phyloP scores from a whole-genome alignment of 495 filamentous ascomycete species.

The Hypoxylon trugodes region DNA sequence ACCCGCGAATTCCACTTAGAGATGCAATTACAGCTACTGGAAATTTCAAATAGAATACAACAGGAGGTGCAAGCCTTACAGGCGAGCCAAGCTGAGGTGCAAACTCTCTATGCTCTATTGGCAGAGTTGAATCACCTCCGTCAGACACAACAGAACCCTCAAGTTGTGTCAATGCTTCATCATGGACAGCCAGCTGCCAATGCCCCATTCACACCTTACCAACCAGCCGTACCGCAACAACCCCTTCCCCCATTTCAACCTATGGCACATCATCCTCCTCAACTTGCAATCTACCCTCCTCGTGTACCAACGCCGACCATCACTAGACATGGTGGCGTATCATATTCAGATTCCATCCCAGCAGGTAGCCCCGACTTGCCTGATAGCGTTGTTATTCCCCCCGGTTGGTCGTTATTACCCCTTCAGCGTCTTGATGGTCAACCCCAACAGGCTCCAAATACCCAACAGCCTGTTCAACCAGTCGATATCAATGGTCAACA shows the following conservation, averaged over 20 bases:
- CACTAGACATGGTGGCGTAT: constrained; percentile 53
- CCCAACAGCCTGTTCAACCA: constrained; percentile 22
- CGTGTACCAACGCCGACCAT: constrained; percentile 46
- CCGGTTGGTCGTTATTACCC: constrained; percentile 79
- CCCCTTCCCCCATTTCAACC: constrained; percentile 36
- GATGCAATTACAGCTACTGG: constrained; percentile 65
- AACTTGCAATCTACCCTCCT: constrained; percentile 27
- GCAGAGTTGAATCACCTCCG: constrained; percentile 51
- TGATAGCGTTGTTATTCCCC: constrained; percentile 74
- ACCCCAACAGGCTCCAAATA: constrained; percentile 24
- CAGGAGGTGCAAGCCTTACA: constrained; percentile 59
- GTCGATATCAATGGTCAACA: constrained; percentile 17
- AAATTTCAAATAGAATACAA: constrained; percentile 71
- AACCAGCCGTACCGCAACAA: constrained; percentile 24
- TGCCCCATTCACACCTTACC: constrained; percentile 21
- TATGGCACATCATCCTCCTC: constrained; percentile 27
- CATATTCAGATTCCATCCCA: constrained; percentile 59
- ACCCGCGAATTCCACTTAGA: too few relatives aligned
- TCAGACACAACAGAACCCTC: constrained; percentile 39
- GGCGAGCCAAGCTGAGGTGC: constrained; percentile 61
- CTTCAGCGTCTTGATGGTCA: constrained; percentile 65
- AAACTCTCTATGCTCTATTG: constrained; percentile 61
- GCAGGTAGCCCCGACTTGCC: constrained; percentile 75
- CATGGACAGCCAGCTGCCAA: constrained; percentile 35
- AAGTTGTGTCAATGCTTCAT: constrained; percentile 28